phyloP scores from a whole-genome alignment of 2,329 filamentous ascomycete species.

The Cercospora sesami region DNA sequence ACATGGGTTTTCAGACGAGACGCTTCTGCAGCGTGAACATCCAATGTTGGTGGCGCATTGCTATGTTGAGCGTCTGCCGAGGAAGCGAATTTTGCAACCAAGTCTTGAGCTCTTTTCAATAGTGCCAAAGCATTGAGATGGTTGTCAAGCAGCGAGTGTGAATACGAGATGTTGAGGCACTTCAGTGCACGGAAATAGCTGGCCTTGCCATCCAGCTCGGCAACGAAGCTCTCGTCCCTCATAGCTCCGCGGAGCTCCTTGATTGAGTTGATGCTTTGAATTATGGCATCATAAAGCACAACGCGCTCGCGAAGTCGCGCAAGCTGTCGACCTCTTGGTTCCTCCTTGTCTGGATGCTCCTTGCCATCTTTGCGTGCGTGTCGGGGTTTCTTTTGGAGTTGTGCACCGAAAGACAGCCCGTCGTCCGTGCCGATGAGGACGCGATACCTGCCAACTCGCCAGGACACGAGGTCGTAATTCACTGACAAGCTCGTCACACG shows the following conservation, averaged over 20 bases:
- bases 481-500: constrained; percentile 91
- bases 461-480: constrained; percentile 90
- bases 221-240: constrained; percentile 72
- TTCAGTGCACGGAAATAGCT: constrained; percentile 88
- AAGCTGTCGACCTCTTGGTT: constrained; percentile 72
- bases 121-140: constrained; percentile 82
- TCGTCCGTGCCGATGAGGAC: constrained; percentile 82
- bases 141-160: constrained; percentile 72
- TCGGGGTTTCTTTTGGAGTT: constrained; percentile 58
- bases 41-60: constrained; percentile 62
- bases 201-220: constrained; percentile 74
- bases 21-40: constrained; percentile 62
- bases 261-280: constrained; percentile 88
- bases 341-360: constrained; percentile 54
- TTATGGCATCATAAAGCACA: constrained; percentile 84
- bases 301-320: constrained; percentile 80
- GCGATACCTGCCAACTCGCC: constrained; percentile 90
- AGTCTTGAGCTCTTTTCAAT: constrained; percentile 68
- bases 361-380: constrained; percentile 52
- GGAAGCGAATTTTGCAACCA: constrained; percentile 48
- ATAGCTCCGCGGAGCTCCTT: constrained; percentile 87
- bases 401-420: constrained; percentile 61
- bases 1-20: constrained; percentile 63
- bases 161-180: constrained; percentile 82
- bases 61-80: constrained; percentile 32